Base-by-base conservation (phyloP, 768 basidiomycete species). In the Leccinellum luteum region DNA sequence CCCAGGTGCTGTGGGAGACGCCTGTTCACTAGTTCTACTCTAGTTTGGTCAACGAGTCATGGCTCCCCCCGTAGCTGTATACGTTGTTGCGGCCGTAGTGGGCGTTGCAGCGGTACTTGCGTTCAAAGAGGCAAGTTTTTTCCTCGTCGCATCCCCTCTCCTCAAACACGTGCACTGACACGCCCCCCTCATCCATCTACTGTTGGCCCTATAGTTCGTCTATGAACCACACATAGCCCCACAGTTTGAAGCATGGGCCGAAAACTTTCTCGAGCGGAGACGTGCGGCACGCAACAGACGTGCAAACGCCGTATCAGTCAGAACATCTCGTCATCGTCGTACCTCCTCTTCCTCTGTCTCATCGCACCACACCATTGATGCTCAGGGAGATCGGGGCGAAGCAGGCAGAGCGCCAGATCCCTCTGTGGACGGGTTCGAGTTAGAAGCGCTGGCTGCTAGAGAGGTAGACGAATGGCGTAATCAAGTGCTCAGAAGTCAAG, bases 221-320 rank as follows among this genome's bases (percentile, higher is more conserved):
- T 88, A 86, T 56, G 85, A 86, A 60, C 86, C 86, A 10, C 85
- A 87, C 57, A 78, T 89, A 56, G 85, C 85, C 19, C 86, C 86
- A 0, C 77, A 74, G 44, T 47, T 89, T 28, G 85, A 85, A 74
- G 73, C 69, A 51, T 75, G 75, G 72, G 69, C 69, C 2, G 73
- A 76, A 63, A 63, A 65, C 25, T 74, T 69, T 64, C 62, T 73
- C 23, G 69, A 66, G 30, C 58, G 58, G 32, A 69, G 73, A 51
- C 70, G 69, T 23, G 69, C 64, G 31, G 65, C 60, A 52, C 61
- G 69, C 48, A 68, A 59, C 21, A 64, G 64, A 44, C 63, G 67
- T 56, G 70, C 71, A 15, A 60, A 47, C 44, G 58, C 62, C n/a
- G 69, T 69, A 25, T 52, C 65, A 44, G 66, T 64, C 14, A 48